Percentiles rank a stretch among this genome's conserved stretches.
These are phyloP conservation scores for Trichoderma brevicompactum DNA, from an alignment of 2,329 filamentous ascomycete species.

Conservation along the genomic window DNA sequence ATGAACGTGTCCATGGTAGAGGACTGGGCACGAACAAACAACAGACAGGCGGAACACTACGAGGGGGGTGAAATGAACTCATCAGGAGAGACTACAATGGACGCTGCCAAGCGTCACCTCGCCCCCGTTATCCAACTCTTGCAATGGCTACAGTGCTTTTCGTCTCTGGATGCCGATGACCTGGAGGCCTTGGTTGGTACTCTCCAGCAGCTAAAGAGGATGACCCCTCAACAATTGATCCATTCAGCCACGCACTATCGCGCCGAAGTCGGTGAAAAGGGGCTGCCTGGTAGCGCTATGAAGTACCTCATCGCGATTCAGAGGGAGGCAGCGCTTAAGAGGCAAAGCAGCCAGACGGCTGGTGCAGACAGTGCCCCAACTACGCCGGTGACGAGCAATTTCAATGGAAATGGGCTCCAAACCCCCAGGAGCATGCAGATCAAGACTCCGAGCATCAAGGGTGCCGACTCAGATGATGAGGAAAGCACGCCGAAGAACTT, in stretches of 20 bases:
- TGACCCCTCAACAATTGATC: constrained; percentile 86
- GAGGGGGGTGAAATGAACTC: constrained; percentile 87
- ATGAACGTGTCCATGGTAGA: constrained; percentile 97
- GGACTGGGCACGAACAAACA: constrained; percentile 94
- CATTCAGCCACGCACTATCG: constrained; percentile 93
- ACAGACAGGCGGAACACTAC: constrained; percentile 91
- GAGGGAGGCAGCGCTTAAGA: constrained; percentile 68
- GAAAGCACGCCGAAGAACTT: constrained; percentile 74
- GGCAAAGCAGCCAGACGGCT: constrained; percentile 52
- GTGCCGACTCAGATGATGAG: constrained; percentile 50
- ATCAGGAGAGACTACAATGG: constrained; percentile 84
- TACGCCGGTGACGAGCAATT: constrained; percentile 49
- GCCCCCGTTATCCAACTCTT: constrained; percentile 90
- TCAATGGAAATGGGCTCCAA: constrained; percentile 51
- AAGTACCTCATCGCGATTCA: constrained; percentile 84
- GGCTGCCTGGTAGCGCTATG: constrained; percentile 82
- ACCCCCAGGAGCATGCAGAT: constrained; percentile 48
- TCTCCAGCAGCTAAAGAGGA: constrained; percentile 80
- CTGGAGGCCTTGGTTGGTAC: constrained; percentile 86
- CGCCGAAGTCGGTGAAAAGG: constrained; percentile 93
- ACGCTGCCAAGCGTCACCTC: constrained; percentile 81
- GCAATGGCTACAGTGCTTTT: constrained; percentile 98
- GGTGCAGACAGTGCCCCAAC: constrained; percentile 47
- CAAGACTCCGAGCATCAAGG: constrained; percentile 45
- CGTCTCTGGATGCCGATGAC: constrained; percentile 83